phyloP scores from a whole-genome alignment of 2,329 filamentous ascomycete genomes.

The Penicillium sp. region DNA sequence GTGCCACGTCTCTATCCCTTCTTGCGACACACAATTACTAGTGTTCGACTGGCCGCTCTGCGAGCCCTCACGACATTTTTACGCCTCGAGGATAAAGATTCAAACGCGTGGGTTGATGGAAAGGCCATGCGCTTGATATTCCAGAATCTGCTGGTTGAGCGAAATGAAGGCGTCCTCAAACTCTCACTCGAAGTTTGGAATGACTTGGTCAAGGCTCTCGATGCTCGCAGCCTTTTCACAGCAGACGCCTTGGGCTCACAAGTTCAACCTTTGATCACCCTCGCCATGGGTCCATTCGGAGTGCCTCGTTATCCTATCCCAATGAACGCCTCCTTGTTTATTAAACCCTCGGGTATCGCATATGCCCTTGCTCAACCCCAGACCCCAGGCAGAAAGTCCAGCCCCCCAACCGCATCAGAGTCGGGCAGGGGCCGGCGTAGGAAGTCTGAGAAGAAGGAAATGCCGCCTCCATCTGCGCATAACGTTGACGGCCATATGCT shows the following conservation, averaged over 20 bases:
- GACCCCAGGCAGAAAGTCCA: slow-evolving; percentile 32
- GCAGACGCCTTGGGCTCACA: slow-evolving; percentile 69
- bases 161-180: slow-evolving; percentile 76
- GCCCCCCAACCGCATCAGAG: slow-evolving; percentile 41
- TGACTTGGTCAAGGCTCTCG: slow-evolving; percentile 67
- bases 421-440: slow-evolving; percentile 71
- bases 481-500: slow-evolving; percentile 98
- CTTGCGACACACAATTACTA: slow-evolving; percentile 93
- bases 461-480: slow-evolving; percentile 67
- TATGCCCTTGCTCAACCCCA: slow-evolving; percentile 53
- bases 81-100: slow-evolving; percentile 72
- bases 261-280: slow-evolving; percentile 73
- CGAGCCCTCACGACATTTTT: slow-evolving; percentile 92
- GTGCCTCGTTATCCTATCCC: slow-evolving; percentile 85
- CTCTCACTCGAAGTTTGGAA: slow-evolving; percentile 85
- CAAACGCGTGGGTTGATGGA: slow-evolving; percentile 87
- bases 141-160: slow-evolving; percentile 91
- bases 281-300: slow-evolving; percentile 87
- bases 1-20: slow-evolving; percentile 95
- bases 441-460: slow-evolving; percentile 79
- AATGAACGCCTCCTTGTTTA: slow-evolving; percentile 85
- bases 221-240: slow-evolving; percentile 55
- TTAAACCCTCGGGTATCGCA: slow-evolving; percentile 85
- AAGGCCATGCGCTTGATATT: slow-evolving; percentile 84
- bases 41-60: slow-evolving; percentile 86